phyloP scores from a whole-genome alignment of 1,284 basidiomycete species.

The Cerrena zonata region DNA sequence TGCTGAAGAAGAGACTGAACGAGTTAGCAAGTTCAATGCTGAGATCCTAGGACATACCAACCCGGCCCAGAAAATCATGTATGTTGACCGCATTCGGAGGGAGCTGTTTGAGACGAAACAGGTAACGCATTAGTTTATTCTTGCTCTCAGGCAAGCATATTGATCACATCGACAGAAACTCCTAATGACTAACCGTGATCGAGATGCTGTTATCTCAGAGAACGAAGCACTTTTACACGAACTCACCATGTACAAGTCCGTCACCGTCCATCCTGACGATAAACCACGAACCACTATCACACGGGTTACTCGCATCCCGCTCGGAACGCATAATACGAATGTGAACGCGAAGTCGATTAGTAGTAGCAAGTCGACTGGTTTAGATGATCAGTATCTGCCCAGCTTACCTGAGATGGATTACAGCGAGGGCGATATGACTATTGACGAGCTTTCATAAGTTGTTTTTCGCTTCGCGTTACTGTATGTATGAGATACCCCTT shows the following conservation, averaged over 20 bases:
- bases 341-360: constrained; percentile 13
- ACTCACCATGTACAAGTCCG: constrained; percentile 65
- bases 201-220: constrained; percentile 41
- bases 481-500: too few species aligned
- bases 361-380: constrained; percentile 5
- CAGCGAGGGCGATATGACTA: constrained; percentile 43
- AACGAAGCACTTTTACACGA: constrained; percentile 57
- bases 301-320: constrained; percentile 51
- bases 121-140: constrained; percentile 28
- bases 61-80: constrained; percentile 68
- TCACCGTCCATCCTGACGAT: constrained; percentile 46
- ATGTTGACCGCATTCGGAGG: constrained; percentile 64
- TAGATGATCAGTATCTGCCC: constrained; percentile 9
- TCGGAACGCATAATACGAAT: constrained; percentile 44
- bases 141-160: constrained; percentile 6
- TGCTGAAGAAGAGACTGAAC: constrained; percentile 65
- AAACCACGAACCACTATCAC: constrained; percentile 63
- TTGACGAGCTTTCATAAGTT: constrained; percentile 52
- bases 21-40: constrained; percentile 68
- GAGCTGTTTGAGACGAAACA: constrained; percentile 69
- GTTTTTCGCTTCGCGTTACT: too few species aligned
- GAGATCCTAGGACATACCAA: constrained; percentile 71
- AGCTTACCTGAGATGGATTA: constrained; percentile 13
- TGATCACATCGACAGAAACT: constrained; percentile 43
- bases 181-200: constrained; percentile 46